Conservation (phyloP, 2,329 filamentous ascomycete genomes). For the Lizonia empirigonia region DNA sequence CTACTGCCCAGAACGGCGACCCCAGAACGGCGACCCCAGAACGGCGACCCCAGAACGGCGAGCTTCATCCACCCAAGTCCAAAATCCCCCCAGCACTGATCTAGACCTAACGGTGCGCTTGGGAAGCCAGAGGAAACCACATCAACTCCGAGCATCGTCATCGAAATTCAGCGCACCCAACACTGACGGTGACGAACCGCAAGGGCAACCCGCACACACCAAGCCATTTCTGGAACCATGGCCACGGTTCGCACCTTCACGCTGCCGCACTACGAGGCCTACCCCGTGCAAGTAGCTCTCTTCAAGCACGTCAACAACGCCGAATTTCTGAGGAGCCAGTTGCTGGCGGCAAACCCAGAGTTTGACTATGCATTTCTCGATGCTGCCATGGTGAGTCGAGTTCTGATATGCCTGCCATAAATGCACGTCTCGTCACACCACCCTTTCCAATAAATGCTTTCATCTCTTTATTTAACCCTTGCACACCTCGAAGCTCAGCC, state of each 20-base stretch:
- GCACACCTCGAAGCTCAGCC: neutral
- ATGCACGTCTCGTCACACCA: conserved; percentile 4
- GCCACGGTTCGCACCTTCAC: conserved; percentile 66
- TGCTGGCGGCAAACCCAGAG: conserved; percentile 79
- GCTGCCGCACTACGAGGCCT: conserved; percentile 75
- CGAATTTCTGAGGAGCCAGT: conserved; percentile 76
- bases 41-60: conserved; percentile 23
- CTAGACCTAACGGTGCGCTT: neutral
- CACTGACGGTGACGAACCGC: too few relatives aligned
- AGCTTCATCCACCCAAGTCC: neutral
- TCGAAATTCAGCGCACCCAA: too few relatives aligned
- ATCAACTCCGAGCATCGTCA: neutral
- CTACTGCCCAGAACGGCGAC: conserved; percentile 25
- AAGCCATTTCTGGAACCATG: conserved; percentile 2
- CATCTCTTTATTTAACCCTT: neutral
- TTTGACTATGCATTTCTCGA: conserved; percentile 97
- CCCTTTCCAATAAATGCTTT: neutral
- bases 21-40: too few relatives aligned
- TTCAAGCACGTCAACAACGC: conserved; percentile 81
- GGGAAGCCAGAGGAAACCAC: neutral
- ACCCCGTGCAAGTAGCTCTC: conserved; percentile 74
- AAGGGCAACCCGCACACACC: too few relatives aligned
- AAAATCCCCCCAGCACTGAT: neutral
- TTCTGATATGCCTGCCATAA: neutral
- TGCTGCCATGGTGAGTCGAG: conserved; percentile 69